Evolutionary conservation across 2,329 filamentous ascomycete species (phyloP).

Genomic region (Epichloe glyceriae): DNA sequence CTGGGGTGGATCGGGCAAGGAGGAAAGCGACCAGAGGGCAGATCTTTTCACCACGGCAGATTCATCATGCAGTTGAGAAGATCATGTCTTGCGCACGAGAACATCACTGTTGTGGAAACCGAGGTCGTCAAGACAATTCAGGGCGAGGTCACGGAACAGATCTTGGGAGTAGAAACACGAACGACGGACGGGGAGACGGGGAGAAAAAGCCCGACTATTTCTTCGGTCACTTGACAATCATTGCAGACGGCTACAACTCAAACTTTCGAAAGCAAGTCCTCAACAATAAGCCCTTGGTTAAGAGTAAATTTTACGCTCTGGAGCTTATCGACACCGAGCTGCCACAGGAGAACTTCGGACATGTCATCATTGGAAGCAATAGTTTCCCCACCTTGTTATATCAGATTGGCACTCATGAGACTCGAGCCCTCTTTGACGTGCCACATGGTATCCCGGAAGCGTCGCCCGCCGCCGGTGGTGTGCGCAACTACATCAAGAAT

Average conservation of each 20-base stretch:
- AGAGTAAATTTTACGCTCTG: slow-evolving; percentile 84
- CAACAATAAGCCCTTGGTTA: slow-evolving; percentile 48
- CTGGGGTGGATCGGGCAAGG: slow-evolving; percentile 23
- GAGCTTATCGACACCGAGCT: slow-evolving; percentile 82
- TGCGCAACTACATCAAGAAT: slow-evolving; percentile 71
- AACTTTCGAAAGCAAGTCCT: slow-evolving; percentile 79
- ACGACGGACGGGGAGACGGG: slow-evolving; percentile 47
- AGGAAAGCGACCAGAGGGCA: slow-evolving; percentile 46
- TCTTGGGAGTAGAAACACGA: slow-evolving; percentile 70
- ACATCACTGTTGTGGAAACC: slow-evolving; percentile 85
- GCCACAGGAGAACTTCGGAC: slow-evolving; percentile 62
- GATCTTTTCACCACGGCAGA: slow-evolving; percentile 84
- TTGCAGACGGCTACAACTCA: slow-evolving; percentile 85
- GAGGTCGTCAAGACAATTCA: slow-evolving; percentile 67
- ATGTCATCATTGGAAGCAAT: slow-evolving; percentile 71
- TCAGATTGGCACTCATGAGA: slow-evolving; percentile 93
- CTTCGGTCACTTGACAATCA: slow-evolving; percentile 78
- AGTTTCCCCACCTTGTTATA: slow-evolving; percentile 70
- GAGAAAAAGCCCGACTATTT: slow-evolving; percentile 57
- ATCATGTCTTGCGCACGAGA: slow-evolving; percentile 60
- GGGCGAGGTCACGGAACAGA: slow-evolving; percentile 52
- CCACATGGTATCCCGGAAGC: slow-evolving; percentile 66
- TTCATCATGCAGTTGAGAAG: slow-evolving; percentile 75
- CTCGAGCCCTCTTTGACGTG: slow-evolving; percentile 77
- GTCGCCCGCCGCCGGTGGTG: slow-evolving; percentile 60